Evolutionary conservation across 768 basidiomycete species (phyloP).

Genomic region (Mrakia gelida): DNA sequence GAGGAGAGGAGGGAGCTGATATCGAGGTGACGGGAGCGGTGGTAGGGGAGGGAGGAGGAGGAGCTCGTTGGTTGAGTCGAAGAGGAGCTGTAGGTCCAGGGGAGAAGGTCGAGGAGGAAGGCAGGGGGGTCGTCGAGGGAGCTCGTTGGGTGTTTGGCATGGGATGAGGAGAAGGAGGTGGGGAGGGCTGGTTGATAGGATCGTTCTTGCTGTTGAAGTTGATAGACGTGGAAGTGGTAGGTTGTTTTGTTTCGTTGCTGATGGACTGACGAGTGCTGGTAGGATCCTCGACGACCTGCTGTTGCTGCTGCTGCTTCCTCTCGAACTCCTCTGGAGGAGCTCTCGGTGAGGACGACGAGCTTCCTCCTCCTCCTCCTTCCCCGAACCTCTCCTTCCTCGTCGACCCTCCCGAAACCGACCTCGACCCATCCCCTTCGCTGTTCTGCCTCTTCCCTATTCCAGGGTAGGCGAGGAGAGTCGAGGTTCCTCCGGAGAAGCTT

Average conservation of each 20-base stretch:
- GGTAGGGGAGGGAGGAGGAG: neutral
- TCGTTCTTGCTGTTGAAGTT: neutral
- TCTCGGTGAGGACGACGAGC: constrained; percentile 2
- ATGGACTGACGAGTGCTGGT: neutral
- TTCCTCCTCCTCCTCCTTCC: neutral
- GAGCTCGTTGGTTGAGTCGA: neutral
- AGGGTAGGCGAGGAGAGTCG: constrained; percentile 8
- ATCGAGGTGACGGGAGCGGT: neutral
- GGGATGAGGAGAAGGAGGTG: neutral
- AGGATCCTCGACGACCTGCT: neutral
- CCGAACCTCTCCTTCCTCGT: neutral
- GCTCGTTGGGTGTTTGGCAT: constrained; percentile 6
- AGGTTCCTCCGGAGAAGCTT: constrained; percentile 13
- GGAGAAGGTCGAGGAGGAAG: neutral
- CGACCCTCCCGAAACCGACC: neutral
- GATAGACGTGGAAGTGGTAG: neutral
- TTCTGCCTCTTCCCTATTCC: neutral
- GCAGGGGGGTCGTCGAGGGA: neutral
- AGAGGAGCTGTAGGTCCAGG: constrained; percentile 6
- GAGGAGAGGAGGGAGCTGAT: neutral
- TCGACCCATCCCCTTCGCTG: constrained; percentile 10
- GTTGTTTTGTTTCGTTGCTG: neutral
- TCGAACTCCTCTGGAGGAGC: neutral
- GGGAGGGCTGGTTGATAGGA: neutral
- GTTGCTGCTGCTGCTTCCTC: neutral